Conservation (phyloP, 148 eudicot species). For the Diospyros kaki region DNA sequence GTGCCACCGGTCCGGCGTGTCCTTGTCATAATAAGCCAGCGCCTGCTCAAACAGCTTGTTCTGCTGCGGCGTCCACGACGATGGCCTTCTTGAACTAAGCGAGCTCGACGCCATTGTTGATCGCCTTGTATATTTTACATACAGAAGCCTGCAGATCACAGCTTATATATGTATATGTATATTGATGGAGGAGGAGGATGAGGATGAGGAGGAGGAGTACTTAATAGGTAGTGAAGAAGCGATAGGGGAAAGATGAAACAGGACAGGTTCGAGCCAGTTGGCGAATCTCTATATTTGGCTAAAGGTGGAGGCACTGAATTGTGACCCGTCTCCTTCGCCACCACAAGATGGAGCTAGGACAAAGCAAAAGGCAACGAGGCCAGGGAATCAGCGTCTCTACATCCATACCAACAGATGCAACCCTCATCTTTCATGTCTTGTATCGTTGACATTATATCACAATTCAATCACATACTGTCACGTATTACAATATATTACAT, state of each 20-base stretch:
- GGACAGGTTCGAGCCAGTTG: background rate
- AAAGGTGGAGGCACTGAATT: background rate
- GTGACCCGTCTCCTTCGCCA: conserved; percentile 11
- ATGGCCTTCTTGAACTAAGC: conserved; percentile 20
- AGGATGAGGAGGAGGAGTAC: background rate
- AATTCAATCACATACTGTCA: background rate
- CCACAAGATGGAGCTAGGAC: conserved; percentile 7
- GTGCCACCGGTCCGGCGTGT: conserved; percentile 59
- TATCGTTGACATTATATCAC: background rate
- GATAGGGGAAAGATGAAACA: background rate
- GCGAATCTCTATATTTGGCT: background rate
- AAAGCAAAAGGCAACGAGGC: background rate
- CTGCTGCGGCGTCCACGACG: conserved; percentile 45
- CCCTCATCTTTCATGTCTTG: background rate
- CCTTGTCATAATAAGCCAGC: conserved; percentile 49
- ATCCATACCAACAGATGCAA: background rate
- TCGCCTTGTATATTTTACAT: background rate
- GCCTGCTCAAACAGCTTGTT: conserved; percentile 61
- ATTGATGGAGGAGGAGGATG: background rate
- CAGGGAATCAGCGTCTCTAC: background rate
- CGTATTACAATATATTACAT: no score
- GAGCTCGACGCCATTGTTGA: conserved; percentile 36
- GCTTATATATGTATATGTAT: background rate
- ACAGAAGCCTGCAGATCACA: background rate
- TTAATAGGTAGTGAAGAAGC: background rate